phyloP scores from a whole-genome alignment of 2,329 filamentous ascomycete species.

The Onygenales sp. region DNA sequence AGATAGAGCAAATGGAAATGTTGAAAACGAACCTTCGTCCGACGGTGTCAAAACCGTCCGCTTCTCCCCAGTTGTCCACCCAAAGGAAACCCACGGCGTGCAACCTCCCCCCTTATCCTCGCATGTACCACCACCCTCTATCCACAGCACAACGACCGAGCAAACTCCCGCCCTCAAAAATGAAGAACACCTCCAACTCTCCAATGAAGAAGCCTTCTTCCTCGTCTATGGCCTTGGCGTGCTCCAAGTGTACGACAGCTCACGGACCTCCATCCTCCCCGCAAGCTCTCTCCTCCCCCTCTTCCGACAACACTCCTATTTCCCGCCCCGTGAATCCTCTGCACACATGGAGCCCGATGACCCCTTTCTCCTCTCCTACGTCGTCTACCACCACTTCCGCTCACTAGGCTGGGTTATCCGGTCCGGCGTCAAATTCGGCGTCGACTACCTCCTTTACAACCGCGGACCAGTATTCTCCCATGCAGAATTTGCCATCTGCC shows the following conservation, averaged over 20 bases:
- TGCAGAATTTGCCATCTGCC: constrained; percentile 80
- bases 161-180: constrained; percentile 28
- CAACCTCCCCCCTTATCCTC: not conserved
- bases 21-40: constrained; percentile 7
- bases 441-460: constrained; percentile 90
- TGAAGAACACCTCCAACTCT: constrained; percentile 86
- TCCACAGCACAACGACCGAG: constrained; percentile 17
- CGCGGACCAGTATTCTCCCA: constrained; percentile 90
- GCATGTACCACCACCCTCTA: constrained; percentile 8
- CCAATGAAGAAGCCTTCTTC: constrained; percentile 85
- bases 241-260: constrained; percentile 47
- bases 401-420: constrained; percentile 92
- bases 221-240: constrained; percentile 70
- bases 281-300: constrained; percentile 52
- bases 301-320: constrained; percentile 61
- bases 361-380: constrained; percentile 76
- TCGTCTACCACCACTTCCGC: constrained; percentile 90
- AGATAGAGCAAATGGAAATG: constrained; percentile 3
- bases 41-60: constrained; percentile 52
- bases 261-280: constrained; percentile 34
- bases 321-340: constrained; percentile 45
- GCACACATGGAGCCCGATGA: constrained; percentile 60
- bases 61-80: constrained; percentile 59
- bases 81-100: constrained; percentile 45
- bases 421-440: constrained; percentile 86